Evolutionary conservation across 495 filamentous ascomycete species (phyloP).

Genomic region (Aspergillus saccharolyticus): DNA sequence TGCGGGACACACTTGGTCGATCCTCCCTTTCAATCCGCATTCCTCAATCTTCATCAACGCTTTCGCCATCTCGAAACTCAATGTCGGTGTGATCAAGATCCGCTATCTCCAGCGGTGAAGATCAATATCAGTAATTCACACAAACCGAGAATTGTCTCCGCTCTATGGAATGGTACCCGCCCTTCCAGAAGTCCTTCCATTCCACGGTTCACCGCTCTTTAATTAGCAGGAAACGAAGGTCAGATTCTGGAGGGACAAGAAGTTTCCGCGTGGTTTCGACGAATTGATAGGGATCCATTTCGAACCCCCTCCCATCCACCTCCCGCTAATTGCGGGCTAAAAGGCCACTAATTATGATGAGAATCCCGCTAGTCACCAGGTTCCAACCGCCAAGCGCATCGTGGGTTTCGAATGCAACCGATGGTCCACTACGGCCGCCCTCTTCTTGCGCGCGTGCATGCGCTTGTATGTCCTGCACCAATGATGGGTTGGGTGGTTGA

Average conservation of each 20-base stretch:
- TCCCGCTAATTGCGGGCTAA: not conserved
- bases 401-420: not conserved
- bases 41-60: not conserved
- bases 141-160: slow-evolving; percentile 6
- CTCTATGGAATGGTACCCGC: slow-evolving; percentile 9
- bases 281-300: not conserved
- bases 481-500: no score
- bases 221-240: not conserved
- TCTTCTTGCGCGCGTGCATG: not conserved
- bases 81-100: not conserved
- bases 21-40: not conserved
- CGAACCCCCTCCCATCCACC: not conserved
- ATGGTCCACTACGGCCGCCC: not conserved
- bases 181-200: slow-evolving; percentile 17
- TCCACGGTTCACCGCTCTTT: slow-evolving; percentile 22
- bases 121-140: slow-evolving; percentile 10
- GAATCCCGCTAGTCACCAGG: not conserved
- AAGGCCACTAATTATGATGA: not conserved
- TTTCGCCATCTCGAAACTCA: not conserved
- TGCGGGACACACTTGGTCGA: not conserved
- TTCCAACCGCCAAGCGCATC: not conserved
- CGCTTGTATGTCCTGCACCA: not conserved
- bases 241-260: not conserved
- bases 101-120: slow-evolving; percentile 7
- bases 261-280: not conserved